Conservation (phyloP, 169 alveolate species). For the Eimeria falciformis region DNA sequence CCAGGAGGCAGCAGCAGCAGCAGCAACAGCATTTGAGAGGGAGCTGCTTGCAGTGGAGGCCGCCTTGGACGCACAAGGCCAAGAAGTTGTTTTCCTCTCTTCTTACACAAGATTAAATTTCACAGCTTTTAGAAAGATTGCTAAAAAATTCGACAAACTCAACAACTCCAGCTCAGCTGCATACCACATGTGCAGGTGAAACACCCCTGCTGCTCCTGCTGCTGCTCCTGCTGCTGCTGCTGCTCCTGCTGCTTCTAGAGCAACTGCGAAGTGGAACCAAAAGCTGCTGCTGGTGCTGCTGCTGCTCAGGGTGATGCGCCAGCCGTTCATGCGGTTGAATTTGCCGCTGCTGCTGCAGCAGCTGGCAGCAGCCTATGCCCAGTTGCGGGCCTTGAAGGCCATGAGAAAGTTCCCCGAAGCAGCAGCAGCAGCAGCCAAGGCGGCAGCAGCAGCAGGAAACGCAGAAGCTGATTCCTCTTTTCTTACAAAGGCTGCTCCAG, state of each 20-base stretch:
- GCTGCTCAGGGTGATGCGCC: conserved; percentile 58
- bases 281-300: conserved; percentile 36
- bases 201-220: neutral
- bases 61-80: conserved; percentile 78
- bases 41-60: conserved; percentile 23
- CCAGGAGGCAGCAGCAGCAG: neutral
- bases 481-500: conserved; percentile 29
- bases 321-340: conserved; percentile 62
- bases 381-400: conserved; percentile 9
- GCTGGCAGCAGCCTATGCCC: conserved; percentile 31
- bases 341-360: conserved; percentile 60
- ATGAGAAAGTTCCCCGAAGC: neutral
- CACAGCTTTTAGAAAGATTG: conserved; percentile 86
- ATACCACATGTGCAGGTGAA: conserved; percentile 55
- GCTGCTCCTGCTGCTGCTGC: conserved; percentile 23
- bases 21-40: neutral
- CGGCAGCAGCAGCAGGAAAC: conserved; percentile 37
- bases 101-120: conserved; percentile 82
- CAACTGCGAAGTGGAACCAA: too few relatives aligned
- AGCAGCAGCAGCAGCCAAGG: conserved; percentile 19
- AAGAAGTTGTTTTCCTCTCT: conserved; percentile 81
- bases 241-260: neutral
- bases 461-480: neutral
- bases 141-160: conserved; percentile 86
- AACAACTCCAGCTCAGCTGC: conserved; percentile 79